These are phyloP conservation scores for Ananas comosus DNA, from an alignment of 176 grass and related monocot species.

Conservation along the genomic window DNA sequence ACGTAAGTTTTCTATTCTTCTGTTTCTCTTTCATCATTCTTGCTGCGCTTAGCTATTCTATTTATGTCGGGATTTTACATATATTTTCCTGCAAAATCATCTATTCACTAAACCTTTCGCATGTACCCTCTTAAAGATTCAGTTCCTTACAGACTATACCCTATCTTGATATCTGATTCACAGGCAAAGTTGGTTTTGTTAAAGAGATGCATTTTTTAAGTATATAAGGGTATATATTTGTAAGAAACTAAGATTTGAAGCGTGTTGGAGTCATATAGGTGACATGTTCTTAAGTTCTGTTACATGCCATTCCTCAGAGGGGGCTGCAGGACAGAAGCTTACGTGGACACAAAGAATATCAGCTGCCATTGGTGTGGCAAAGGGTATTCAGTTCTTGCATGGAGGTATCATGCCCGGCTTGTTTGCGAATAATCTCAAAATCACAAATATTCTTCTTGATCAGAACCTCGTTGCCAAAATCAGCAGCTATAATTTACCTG, in stretches of 20 bases:
- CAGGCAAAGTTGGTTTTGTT: too few relatives aligned
- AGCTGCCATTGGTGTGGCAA: conserved; percentile 54
- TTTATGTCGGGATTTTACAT: not conserved
- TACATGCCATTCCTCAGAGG: conserved; percentile 33
- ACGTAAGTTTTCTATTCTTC: conserved; percentile 32
- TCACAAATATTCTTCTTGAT: conserved; percentile 74
- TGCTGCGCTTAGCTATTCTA: not conserved
- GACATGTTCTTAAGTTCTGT: not conserved
- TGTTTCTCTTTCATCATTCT: not conserved
- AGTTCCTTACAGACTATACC: too few relatives aligned
- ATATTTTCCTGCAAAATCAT: too few relatives aligned
- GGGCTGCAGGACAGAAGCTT: conserved; percentile 50
- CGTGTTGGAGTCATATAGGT: too few relatives aligned
- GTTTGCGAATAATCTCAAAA: conserved; percentile 71
- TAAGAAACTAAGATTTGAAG: too few relatives aligned
- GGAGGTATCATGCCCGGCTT: conserved; percentile 75
- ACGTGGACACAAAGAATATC: conserved; percentile 88
- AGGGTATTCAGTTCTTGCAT: conserved; percentile 93
- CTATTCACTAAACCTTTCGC: too few relatives aligned
- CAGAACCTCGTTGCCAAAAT: conserved; percentile 91
- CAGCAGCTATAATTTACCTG: conserved; percentile 74
- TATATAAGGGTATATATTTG: too few relatives aligned
- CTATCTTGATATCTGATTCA: too few relatives aligned
- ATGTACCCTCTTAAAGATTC: too few relatives aligned
- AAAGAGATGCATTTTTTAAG: too few relatives aligned